Base-by-base conservation (phyloP, 306 rosid genomes). In the Prinsepia uniflora region DNA sequence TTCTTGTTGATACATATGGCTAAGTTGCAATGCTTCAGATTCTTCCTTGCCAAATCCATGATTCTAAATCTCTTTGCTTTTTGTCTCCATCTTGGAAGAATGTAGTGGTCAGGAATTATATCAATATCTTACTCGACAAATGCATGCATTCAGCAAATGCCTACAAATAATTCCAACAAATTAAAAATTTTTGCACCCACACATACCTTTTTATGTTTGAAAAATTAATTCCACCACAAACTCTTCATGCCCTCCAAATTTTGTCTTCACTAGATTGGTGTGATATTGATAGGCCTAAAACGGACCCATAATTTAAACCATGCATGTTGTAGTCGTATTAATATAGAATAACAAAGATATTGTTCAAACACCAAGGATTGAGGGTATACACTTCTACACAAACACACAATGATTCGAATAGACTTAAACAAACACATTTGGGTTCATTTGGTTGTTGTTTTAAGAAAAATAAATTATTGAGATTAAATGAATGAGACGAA, bases 61-160 rank as follows among this genome's bases (percentile, higher is more conserved):
- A 48, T 20, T 12, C 57, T 67, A 67, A 67, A 67, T 49, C 49
- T 34, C 9, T 67, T 67, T 67, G 67, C 49, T 15, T 63, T 6
- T 41, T 63, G 12, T 41, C 18, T 63, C 43, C 45, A 49, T 50
- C 44, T 46, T 67, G 12, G 8, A 15, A 67, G 20, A 67, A 49
- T 30, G 34, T 48, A 67, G 49, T 67, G 17, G 24, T 49, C 0
- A 18, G 46, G 44, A 24, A 67, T 34, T 30, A 11, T 4, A 67
- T 67, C 58, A 47, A 67, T 17, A 56, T 56, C 39, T 10, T 8
- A 8, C 3, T 0, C 7, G 30, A 19, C 59, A 54, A 36, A 61
- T 30, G 15, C 9, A 13, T 61, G n/a, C n/a, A n/a, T n/a, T 61
- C 18, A 36, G 39, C 0, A 61, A 5, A 22, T 46, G 57, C 22